phyloP scores from a whole-genome alignment of 164 flowering plant species.

The Paratinospora sagittata region DNA sequence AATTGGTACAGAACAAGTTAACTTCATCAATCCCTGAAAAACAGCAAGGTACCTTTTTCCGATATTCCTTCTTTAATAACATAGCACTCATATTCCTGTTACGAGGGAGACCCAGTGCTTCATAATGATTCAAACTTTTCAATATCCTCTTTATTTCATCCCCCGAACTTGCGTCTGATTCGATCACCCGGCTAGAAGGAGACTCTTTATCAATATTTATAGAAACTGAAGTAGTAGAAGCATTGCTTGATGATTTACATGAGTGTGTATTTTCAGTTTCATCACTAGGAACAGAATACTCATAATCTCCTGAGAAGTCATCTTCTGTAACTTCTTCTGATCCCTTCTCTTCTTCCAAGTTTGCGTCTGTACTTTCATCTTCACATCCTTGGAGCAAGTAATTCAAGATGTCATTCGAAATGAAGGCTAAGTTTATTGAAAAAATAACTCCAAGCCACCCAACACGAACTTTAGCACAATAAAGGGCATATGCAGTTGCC shows the following conservation, averaged over 20 bases:
- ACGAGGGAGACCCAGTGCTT: slow-evolving; percentile 71
- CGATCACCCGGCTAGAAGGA: slow-evolving; percentile 35
- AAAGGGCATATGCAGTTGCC: slow-evolving; percentile 73
- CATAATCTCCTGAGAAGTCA: slow-evolving; percentile 55
- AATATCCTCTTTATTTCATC: slow-evolving; percentile 88
- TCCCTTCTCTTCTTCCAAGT: slow-evolving; percentile 50
- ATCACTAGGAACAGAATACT: slow-evolving; percentile 44
- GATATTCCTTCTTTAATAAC: slow-evolving; percentile 72
- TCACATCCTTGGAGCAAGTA: slow-evolving; percentile 80
- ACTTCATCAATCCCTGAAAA: background rate
- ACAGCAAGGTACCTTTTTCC: slow-evolving; percentile 55
- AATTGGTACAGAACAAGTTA: background rate
- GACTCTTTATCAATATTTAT: slow-evolving; percentile 36
- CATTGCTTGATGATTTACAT: slow-evolving; percentile 56
- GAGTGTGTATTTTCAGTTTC: slow-evolving; percentile 55
- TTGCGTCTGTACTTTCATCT: slow-evolving; percentile 44
- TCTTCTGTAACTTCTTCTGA: slow-evolving; percentile 50
- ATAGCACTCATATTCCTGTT: slow-evolving; percentile 53
- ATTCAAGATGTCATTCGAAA: slow-evolving; percentile 69
- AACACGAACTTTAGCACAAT: slow-evolving; percentile 68
- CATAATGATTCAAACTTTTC: slow-evolving; percentile 69
- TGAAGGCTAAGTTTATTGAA: slow-evolving; percentile 75
- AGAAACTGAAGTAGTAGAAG: slow-evolving; percentile 37
- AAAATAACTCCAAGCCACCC: slow-evolving; percentile 90
- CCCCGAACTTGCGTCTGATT: slow-evolving; percentile 48